A percentile compares a stretch with the other conserved stretches of the same genome.
phyloP scores from a whole-genome alignment of 148 eudicot species.

The Agrostemma githago region DNA sequence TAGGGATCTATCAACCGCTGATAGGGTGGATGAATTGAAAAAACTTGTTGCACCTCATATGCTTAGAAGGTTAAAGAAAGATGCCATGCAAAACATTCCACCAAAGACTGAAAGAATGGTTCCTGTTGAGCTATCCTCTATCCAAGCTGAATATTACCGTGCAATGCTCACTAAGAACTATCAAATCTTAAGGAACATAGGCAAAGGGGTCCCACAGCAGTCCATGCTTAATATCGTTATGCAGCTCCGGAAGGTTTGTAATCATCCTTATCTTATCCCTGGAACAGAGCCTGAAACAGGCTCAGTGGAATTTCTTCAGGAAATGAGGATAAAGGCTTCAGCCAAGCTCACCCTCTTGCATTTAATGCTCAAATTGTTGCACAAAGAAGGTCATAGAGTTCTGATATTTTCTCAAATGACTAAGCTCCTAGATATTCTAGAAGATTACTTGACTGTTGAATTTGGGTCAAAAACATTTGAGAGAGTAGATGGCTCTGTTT shows the following conservation, averaged over 20 bases:
- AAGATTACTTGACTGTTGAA: slow-evolving; percentile 85
- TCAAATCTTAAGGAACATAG: slow-evolving; percentile 83
- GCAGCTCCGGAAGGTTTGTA: slow-evolving; percentile 96
- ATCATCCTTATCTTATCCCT: slow-evolving; percentile 96
- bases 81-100: slow-evolving; percentile 96
- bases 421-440: slow-evolving; percentile 91
- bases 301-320: slow-evolving; percentile 90
- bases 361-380: slow-evolving; percentile 81
- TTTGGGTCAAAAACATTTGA: slow-evolving; percentile 90
- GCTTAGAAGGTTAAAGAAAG: slow-evolving; percentile 96
- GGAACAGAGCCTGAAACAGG: slow-evolving; percentile 98
- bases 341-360: slow-evolving; percentile 91
- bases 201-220: slow-evolving; percentile 87
- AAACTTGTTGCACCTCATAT: slow-evolving; percentile 97
- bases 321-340: slow-evolving; percentile 98
- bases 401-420: slow-evolving; percentile 98
- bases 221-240: slow-evolving; percentile 97
- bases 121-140: slow-evolving; percentile 92
- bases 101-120: slow-evolving; percentile 96
- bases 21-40: slow-evolving; percentile 91
- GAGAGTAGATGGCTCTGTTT: slow-evolving; percentile 98
- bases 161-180: slow-evolving; percentile 98
- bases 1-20: slow-evolving; percentile 76
- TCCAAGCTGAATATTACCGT: slow-evolving; percentile 96
- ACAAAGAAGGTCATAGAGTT: slow-evolving; percentile 88